Evolutionary conservation across 495 filamentous ascomycete species (phyloP).

Genomic region (Aspergillus ostianus): DNA sequence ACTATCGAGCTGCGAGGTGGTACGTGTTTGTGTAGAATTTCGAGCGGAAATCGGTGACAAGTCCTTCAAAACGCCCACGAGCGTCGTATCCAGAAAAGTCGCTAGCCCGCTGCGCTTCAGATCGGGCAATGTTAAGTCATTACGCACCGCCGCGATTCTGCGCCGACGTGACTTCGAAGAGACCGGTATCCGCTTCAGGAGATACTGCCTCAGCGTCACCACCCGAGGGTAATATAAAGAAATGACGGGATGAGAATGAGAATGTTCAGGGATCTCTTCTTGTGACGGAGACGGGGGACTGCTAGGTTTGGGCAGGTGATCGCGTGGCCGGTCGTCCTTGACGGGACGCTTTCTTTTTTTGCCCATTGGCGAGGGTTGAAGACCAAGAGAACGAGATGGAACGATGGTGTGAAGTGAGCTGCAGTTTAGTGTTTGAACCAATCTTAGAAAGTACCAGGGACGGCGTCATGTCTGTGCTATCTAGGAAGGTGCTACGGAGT

Average conservation of each 20-base stretch:
- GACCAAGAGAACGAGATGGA: neutral
- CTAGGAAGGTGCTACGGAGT: no score
- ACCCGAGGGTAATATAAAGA: conserved; percentile 70
- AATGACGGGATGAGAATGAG: conserved; percentile 67
- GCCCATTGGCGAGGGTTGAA: conserved; percentile 27
- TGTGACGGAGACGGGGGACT: conserved; percentile 20
- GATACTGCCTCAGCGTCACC: conserved; percentile 68
- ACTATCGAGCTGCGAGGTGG: conserved; percentile 28
- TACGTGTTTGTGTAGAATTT: conserved; percentile 51
- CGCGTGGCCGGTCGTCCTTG: conserved; percentile 27
- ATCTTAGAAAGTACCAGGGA: neutral
- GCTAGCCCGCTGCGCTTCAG: conserved; percentile 34
- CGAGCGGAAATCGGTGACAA: conserved; percentile 33
- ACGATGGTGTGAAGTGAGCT: neutral
- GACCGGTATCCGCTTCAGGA: conserved; percentile 52
- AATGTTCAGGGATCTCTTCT: conserved; percentile 11
- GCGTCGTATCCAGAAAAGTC: conserved; percentile 62
- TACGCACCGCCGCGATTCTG: conserved; percentile 40
- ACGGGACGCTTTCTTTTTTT: conserved; percentile 45
- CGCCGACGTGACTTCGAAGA: conserved; percentile 53
- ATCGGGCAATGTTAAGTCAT: neutral
- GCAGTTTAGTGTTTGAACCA: neutral
- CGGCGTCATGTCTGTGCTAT: neutral
- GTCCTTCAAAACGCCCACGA: conserved; percentile 56
- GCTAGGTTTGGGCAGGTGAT: conserved; percentile 19